Base-by-base conservation (phyloP, 1,284 basidiomycete genomes). In the Ustilago tritici region DNA sequence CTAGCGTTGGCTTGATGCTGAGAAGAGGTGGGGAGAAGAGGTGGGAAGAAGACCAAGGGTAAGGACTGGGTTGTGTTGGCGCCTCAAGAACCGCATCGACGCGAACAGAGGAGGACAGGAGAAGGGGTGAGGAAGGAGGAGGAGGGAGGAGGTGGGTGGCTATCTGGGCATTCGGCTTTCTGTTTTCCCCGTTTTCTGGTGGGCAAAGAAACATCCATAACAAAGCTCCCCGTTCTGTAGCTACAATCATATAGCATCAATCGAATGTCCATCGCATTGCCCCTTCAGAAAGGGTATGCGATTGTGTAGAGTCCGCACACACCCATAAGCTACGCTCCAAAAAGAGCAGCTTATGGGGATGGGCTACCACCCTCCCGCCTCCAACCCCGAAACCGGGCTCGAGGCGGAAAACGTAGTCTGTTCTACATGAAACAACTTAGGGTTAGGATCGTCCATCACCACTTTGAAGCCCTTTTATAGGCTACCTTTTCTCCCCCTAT, bases 381-480 rank as follows among this genome's bases (percentile, higher is more conserved):
- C 11, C 40, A 23, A 36, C 12, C 17, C 31, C 19, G 12, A 52
- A 32, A 52, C 19, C 38, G 38, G 17, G 38, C 12, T 34, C 19
- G 9, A 15, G 19, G 40, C 35, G n/a, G 6, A 8, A 19, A 19
- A 55, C 7, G 19, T 23, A 41, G 11, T 12, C 14, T 15, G 40
- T 15, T 41, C 40, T 41, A 17, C 40, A 15, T 15, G 17, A 56
- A 70, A 36, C 52, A 78, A 78, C 76, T 78, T 78, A 78, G 76
- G 76, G 76, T 78, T 78, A 78, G 71, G 76, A 78, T 78, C 76
- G 76, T 78, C 76, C 32, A 56, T 36, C 36, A 78, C 76, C 76
- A 34, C 76, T 75, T 78, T 64, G 59, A 71, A 75, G 56, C 63
- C 49, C 7, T 17, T 28, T 14, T 19, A 2, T 36, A 23, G 55